Evolutionary conservation across 2,329 filamentous ascomycete genomes (phyloP).

Genomic region (Uncinocarpus reesii): DNA sequence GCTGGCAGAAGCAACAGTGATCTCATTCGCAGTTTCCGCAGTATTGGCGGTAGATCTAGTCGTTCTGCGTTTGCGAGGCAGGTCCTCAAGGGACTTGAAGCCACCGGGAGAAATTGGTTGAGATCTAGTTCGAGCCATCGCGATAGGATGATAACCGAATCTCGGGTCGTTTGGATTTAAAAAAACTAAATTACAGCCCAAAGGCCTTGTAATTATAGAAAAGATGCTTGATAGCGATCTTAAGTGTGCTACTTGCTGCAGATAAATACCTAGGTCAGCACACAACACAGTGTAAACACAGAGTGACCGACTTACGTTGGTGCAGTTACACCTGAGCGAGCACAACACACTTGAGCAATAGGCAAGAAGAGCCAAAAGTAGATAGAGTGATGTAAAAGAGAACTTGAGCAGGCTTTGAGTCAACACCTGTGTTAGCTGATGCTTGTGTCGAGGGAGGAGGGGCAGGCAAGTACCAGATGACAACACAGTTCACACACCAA

Average conservation of each 20-base stretch:
- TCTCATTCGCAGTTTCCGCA: not conserved
- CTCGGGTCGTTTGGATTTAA: slow-evolving; percentile 7
- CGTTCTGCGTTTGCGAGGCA: slow-evolving; percentile 13
- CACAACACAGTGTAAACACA: not conserved
- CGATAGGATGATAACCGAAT: slow-evolving; percentile 20
- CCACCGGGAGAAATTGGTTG: slow-evolving; percentile 29
- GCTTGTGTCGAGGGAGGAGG: too few relatives aligned
- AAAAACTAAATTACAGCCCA: not conserved
- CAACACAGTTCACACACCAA: too few relatives aligned
- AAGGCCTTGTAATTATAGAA: not conserved
- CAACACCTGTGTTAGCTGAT: not conserved
- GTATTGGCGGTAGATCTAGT: slow-evolving; percentile 9
- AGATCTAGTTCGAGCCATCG: slow-evolving; percentile 31
- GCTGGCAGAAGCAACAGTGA: not conserved
- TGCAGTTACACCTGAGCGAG: not conserved
- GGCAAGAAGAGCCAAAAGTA: not conserved
- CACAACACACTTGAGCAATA: not conserved
- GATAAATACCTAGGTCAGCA: not conserved
- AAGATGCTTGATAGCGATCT: not conserved
- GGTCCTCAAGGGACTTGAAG: slow-evolving; percentile 25
- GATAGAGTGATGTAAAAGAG: too few relatives aligned
- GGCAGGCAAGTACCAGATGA: not conserved
- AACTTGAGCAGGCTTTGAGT: too few relatives aligned
- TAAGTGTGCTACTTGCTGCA: not conserved
- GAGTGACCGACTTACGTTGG: not conserved